Base-by-base conservation (phyloP, 257 asterid genomes). In the Solanum ossicruentum region DNA sequence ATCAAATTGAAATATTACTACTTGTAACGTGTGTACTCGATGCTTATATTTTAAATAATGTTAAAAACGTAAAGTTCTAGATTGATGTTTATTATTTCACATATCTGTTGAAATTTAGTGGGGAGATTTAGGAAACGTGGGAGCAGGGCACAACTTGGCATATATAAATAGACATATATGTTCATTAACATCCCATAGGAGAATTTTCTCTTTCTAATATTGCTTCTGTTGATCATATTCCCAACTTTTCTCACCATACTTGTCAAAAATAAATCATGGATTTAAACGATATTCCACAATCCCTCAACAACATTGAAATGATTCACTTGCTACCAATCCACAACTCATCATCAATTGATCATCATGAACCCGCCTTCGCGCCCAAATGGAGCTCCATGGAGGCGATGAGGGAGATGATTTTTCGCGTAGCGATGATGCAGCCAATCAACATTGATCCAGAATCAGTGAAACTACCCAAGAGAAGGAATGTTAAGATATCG, bases 401-500 rank as follows among this genome's bases (percentile, higher is more conserved):
- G 8, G 90, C 88, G 0, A 91, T 92, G 94, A 85, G 94, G 47
- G 95, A 92, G 83, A 91, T 91, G 93, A 88, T 92, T 3, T 92
- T 91, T 80, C 78, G 89, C 10, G 88, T 90, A 39, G 93, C 92
- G 8, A 83, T 87, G 93, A 91, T 90, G 95, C 94, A 91, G 86
- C 94, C 95, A 28, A 61, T 90, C 75, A 87, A 92, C 39, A 86
- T 91, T 17, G 93, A 91, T 61, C 92, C 90, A 3, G 92, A 87
- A 39, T 54, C 89, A 4, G 84, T 90, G 8, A 89, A 89, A 81
- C 91, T 89, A 10, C 93, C 95, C 0, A 89, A 84, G 87, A 89
- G 95, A 58, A 91, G 88, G 90, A 92, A 92, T 66, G 94, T 89
- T 55, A 89, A 86, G 88, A 90, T 90, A 36, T 91, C 94, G 6